Percentiles rank a stretch among this genome's conserved stretches.
phyloP scores from a whole-genome alignment of 2,329 filamentous ascomycete genomes.

The Aureobasidium sp. region DNA sequence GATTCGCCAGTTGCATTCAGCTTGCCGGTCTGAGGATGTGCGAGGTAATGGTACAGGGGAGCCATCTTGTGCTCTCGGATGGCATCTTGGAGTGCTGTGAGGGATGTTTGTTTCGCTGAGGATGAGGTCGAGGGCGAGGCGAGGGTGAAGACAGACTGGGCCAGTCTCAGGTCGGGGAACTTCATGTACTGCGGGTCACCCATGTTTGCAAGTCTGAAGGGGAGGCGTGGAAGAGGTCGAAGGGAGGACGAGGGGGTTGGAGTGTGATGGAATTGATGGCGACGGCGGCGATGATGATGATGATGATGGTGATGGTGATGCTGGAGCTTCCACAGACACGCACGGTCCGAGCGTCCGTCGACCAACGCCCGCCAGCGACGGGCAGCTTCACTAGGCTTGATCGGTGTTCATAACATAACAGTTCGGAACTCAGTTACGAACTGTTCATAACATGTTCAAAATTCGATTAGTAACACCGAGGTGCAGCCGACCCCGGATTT shows the following conservation, averaged over 20 bases:
- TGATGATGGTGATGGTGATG: not conserved
- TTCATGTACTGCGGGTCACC: slow-evolving; percentile 83
- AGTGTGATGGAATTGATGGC: not conserved
- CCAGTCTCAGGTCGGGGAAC: slow-evolving; percentile 72
- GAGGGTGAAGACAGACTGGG: slow-evolving; percentile 80
- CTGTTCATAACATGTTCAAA: too few relatives aligned
- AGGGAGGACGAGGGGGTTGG: not conserved
- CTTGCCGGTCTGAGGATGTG: slow-evolving; percentile 74
- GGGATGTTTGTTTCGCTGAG: slow-evolving; percentile 60
- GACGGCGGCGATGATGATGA: slow-evolving; percentile 8
- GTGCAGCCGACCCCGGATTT: too few relatives aligned
- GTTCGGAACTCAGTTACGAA: too few relatives aligned
- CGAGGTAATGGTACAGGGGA: slow-evolving; percentile 76
- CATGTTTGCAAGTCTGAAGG: slow-evolving; percentile 33
- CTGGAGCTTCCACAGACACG: not conserved
- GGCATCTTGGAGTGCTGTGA: slow-evolving; percentile 71
- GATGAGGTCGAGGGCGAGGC: slow-evolving; percentile 69
- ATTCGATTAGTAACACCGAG: too few relatives aligned
- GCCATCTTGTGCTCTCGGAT: slow-evolving; percentile 82
- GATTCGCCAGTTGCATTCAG: slow-evolving; percentile 67
- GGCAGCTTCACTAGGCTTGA: not conserved
- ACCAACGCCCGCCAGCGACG: not conserved
- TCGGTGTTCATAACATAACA: not conserved
- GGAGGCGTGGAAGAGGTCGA: not conserved
- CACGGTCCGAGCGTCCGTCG: not conserved